Evolutionary conservation across 73 alveolate genomes (phyloP).

Genomic region (Paramecium bursaria): DNA sequence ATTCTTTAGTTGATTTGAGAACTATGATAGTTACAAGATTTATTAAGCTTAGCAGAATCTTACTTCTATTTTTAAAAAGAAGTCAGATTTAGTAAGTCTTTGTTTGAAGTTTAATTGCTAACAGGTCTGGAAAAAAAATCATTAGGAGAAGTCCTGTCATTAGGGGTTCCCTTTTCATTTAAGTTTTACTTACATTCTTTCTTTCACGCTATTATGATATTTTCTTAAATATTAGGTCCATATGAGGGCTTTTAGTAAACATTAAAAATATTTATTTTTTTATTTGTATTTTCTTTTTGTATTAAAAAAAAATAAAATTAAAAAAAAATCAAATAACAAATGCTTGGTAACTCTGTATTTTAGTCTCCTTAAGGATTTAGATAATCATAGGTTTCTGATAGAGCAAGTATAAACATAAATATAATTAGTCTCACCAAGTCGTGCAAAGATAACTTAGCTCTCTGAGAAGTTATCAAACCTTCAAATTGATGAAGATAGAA

Average conservation of each 20-base stretch:
- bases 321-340: too few relatives aligned
- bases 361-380: background rate
- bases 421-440: conserved; percentile 27
- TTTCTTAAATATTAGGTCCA: conserved; percentile 25
- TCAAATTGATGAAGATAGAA: conserved; percentile 43
- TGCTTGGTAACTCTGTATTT: conserved; percentile 10
- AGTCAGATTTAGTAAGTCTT: conserved; percentile 30
- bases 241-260: conserved; percentile 58
- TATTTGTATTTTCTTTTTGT: conserved; percentile 32
- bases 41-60: too few relatives aligned
- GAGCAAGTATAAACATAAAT: background rate
- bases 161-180: background rate
- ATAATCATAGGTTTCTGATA: background rate
- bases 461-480: conserved; percentile 45
- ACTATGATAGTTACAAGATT: conserved; percentile 32
- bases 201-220: conserved; percentile 41
- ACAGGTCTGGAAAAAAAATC: conserved; percentile 45
- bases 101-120: conserved; percentile 51
- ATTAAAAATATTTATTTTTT: conserved; percentile 51
- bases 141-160: conserved; percentile 10
- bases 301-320: too few relatives aligned
- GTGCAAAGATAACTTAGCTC: conserved; percentile 50
- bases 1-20: conserved; percentile 38
- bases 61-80: background rate
- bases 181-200: conserved; percentile 28